These are phyloP conservation scores for Salvia rosmarinus DNA, from an alignment of 257 asterid species.

Conservation along the genomic window DNA sequence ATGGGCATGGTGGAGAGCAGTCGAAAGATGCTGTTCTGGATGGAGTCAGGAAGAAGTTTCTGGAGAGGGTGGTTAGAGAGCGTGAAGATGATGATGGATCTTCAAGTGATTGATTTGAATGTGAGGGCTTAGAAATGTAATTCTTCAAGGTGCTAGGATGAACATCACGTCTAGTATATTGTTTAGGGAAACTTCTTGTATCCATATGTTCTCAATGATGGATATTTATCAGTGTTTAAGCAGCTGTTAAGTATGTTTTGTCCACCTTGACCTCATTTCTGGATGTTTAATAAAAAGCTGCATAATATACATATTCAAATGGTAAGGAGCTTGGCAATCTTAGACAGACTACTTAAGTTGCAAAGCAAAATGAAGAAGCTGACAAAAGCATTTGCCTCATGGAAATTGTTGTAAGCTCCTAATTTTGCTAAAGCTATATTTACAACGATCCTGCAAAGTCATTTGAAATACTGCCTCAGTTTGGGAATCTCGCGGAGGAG, in stretches of 20 bases:
- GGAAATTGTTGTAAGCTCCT: neutral
- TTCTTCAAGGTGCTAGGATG: too few species aligned
- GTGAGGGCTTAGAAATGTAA: neutral
- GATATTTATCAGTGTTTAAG: neutral
- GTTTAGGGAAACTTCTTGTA: neutral
- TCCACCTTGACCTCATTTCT: neutral
- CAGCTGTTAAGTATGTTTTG: neutral
- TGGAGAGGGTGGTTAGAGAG: conserved; percentile 79
- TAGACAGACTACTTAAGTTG: neutral
- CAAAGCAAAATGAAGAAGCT: neutral
- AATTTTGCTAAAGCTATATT: conserved; percentile 1
- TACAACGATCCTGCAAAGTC: conserved; percentile 5
- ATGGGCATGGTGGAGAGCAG: conserved; percentile 74
- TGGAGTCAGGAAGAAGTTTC: conserved; percentile 78
- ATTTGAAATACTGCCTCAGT: conserved; percentile 32
- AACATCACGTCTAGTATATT: neutral
- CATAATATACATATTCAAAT: neutral
- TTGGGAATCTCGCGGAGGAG: conserved; percentile 48
- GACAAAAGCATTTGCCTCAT: neutral
- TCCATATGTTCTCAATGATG: neutral
- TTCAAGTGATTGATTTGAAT: conserved; percentile 60
- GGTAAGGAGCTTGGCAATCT: neutral
- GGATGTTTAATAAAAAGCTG: neutral
- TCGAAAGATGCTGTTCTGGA: conserved; percentile 77
- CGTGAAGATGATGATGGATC: conserved; percentile 84